Evolutionary conservation across 345 rosid species (phyloP), one percentile per base, ranked within the genome.

Genomic region (Cardiospermum halicacabum): DNA sequence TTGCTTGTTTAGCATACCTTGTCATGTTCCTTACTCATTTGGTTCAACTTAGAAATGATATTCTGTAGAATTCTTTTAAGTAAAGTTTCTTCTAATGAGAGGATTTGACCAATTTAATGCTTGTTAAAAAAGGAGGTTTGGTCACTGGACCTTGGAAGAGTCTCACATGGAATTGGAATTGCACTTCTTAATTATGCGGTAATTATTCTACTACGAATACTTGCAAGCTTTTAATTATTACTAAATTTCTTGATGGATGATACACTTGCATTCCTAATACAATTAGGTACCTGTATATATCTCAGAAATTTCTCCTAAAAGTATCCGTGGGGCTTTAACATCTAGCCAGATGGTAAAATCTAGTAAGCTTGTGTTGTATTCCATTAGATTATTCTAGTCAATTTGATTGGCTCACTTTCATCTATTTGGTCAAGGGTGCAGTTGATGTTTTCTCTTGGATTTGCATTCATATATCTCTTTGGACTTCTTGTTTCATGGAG

Each of bases 141-240:
- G 72, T 72, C 71, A 60, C 62, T 79, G 49, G 58, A 74, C 67
- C 18, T 75, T 4, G 84, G 85, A 39, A 72, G 85, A 73, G 15
- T 71, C 11, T 81, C 51, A 0, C 22, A 70, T 1, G 84, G 85
- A 42, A 13, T 81, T 21, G 88, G 80, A 40, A 21, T 61, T 48
- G 84, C 79, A 19, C 36, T 81, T 43, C 25, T 50, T 22, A 42
- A 50, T 60, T 84, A 84, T 65, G 78, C 65, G 84, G 81, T 82
- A 77, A 69, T 11, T 66, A 11, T 30, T 3, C 2, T 28, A 19
- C 30, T 61, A n/a, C n/a, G n/a, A 47, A 18, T 11, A 18, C 51
- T 47, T 28, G 11, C 51, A 47, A 7, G 21, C 51, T 21, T 24
- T 47, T 18, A 18, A 28, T 19, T 45, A 3, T 45, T 22, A 28